Conservation (phyloP, 2,329 filamentous ascomycete species). For the Cercospora sesami region DNA sequence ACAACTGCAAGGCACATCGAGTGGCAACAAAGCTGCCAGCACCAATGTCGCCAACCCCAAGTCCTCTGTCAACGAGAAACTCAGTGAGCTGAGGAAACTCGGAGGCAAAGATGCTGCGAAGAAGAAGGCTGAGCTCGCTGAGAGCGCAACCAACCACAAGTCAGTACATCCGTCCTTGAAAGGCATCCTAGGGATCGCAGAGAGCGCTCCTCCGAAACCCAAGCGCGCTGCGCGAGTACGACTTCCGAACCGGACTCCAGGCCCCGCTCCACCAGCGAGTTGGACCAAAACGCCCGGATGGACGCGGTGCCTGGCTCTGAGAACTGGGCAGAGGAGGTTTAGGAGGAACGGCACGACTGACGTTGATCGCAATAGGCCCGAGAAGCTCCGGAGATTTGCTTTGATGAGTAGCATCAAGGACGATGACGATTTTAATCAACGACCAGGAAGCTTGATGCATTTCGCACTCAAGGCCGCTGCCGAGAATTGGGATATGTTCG, state of each 20-base stretch:
- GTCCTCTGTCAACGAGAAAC: conserved; percentile 48
- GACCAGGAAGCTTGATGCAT: conserved; percentile 51
- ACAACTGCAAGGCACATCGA: conserved; percentile 41
- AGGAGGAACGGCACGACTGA: conserved; percentile 17
- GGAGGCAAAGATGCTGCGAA: conserved; percentile 40
- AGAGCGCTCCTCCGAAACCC: conserved; percentile 48
- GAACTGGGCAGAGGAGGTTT: conserved; percentile 24
- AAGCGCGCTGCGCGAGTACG: conserved; percentile 43
- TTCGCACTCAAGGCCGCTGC: conserved; percentile 56
- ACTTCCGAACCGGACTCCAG: conserved; percentile 41
- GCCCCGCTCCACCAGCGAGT: conserved; percentile 50
- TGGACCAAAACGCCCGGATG: conserved; percentile 43
- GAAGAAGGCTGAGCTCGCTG: conserved; percentile 48
- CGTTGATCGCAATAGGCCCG: conserved; percentile 31
- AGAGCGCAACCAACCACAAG: conserved; percentile 41
- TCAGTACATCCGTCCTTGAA: conserved; percentile 49
- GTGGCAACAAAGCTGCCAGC: conserved; percentile 42
- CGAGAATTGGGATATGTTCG: conserved; percentile 57
- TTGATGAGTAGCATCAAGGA: conserved; percentile 23
- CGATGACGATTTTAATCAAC: neutral
- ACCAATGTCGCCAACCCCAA: conserved; percentile 27
- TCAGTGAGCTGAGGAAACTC: conserved; percentile 49
- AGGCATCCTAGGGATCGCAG: conserved; percentile 48
- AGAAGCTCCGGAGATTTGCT: conserved; percentile 32
- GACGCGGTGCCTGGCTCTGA: conserved; percentile 23